A percentile compares a stretch with the other conserved stretches of the same genome.
These are phyloP conservation scores for Fusarium musae DNA, from an alignment of 2,329 filamentous ascomycete genomes.

Conservation along the genomic window DNA sequence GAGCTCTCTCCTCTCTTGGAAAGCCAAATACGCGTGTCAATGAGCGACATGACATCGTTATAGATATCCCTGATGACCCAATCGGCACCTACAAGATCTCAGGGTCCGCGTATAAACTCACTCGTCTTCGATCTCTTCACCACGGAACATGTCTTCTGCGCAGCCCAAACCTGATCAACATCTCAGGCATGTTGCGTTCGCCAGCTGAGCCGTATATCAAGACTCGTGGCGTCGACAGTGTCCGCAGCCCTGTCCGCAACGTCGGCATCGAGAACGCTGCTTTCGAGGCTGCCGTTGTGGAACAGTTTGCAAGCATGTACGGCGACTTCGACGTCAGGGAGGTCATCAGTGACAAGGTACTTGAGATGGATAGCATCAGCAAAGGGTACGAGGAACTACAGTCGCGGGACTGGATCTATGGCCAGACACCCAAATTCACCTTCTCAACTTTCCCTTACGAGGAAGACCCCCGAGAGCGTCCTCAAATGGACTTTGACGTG, in stretches of 20 bases:
- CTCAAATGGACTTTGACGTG: slow-evolving; percentile 60
- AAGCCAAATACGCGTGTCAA: slow-evolving; percentile 78
- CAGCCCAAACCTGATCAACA: slow-evolving; percentile 77
- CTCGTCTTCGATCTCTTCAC: slow-evolving; percentile 81
- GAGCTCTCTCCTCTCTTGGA: slow-evolving; percentile 75
- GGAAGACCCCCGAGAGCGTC: slow-evolving; percentile 67
- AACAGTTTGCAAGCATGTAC: slow-evolving; percentile 77
- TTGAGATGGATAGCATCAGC: slow-evolving; percentile 61
- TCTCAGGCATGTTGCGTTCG: slow-evolving; percentile 79
- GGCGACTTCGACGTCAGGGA: slow-evolving; percentile 51
- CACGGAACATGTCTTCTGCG: slow-evolving; percentile 90
- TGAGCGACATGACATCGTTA: slow-evolving; percentile 90
- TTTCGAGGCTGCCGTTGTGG: slow-evolving; percentile 67
- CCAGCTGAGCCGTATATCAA: slow-evolving; percentile 80
- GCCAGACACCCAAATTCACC: slow-evolving; percentile 86
- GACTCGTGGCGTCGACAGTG: slow-evolving; percentile 89
- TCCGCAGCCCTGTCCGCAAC: slow-evolving; percentile 86
- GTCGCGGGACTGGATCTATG: slow-evolving; percentile 80
- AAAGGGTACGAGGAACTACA: slow-evolving; percentile 51
- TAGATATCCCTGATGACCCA: slow-evolving; percentile 57
- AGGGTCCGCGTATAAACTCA: slow-evolving; percentile 95
- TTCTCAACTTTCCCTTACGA: slow-evolving; percentile 71
- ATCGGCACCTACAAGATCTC: slow-evolving; percentile 78
- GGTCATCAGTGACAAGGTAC: slow-evolving; percentile 61
- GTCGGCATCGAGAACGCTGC: slow-evolving; percentile 65